phyloP scores from a whole-genome alignment of 2,329 filamentous ascomycete genomes.

The Cercospora sesami region DNA sequence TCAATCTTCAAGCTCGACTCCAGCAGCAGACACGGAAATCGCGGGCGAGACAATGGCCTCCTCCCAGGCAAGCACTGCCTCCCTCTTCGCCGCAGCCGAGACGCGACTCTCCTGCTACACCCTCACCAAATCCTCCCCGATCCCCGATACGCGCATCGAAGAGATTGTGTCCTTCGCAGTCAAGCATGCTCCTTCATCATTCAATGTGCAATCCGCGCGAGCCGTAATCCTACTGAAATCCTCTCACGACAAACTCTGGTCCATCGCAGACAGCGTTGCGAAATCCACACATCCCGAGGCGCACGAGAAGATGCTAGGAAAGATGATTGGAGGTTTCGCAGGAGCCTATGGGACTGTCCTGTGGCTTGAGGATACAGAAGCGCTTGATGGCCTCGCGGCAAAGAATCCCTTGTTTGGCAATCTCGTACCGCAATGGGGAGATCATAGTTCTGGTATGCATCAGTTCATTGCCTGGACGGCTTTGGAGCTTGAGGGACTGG shows the following conservation, averaged over 20 bases:
- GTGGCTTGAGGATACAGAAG: conserved; percentile 23
- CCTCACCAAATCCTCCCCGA: conserved; percentile 60
- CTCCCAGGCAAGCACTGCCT: conserved; percentile 10
- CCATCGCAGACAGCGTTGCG: conserved; percentile 61
- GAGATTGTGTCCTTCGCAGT: conserved; percentile 62
- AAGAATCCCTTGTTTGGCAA: conserved; percentile 25
- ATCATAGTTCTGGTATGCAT: conserved; percentile 53
- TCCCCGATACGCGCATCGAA: conserved; percentile 66
- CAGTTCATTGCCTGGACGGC: conserved; percentile 33
- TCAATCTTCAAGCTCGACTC: background rate
- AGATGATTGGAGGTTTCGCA: conserved; percentile 60
- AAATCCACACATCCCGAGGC: conserved; percentile 67
- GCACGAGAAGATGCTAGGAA: conserved; percentile 56
- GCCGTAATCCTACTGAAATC: conserved; percentile 73
- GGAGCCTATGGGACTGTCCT: conserved; percentile 69
- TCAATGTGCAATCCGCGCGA: conserved; percentile 84
- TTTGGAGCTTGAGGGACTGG: conserved; percentile 35
- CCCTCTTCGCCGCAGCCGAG: conserved; percentile 35
- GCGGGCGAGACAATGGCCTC: background rate
- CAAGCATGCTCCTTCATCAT: conserved; percentile 71
- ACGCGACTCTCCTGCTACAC: conserved; percentile 37
- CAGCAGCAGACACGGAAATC: background rate
- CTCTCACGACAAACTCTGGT: conserved; percentile 84
- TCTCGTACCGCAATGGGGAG: conserved; percentile 24
- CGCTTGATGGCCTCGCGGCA: conserved; percentile 14